Base-by-base conservation (phyloP, 495 filamentous ascomycete genomes). In the Podospora australis region DNA sequence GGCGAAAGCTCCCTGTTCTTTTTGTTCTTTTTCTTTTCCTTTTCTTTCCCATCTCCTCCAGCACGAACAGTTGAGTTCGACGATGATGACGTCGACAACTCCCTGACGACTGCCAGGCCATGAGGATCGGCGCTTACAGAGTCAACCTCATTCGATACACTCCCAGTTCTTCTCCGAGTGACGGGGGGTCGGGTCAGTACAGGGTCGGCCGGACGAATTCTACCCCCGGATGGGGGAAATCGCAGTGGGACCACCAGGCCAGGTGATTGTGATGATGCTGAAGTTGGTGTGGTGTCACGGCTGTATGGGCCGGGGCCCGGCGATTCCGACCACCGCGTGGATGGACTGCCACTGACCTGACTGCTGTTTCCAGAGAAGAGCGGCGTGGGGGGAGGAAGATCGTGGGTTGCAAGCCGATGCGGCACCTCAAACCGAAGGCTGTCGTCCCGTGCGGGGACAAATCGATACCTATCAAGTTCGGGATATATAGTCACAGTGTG, bases 211-310 rank as follows among this genome's bases (percentile, higher is more conserved):
- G 83, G 83, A 65, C 77, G 75, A 28, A 75, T 63, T 48, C 81
- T 78, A 24, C 78, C 58, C 26, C 72, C 54, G 25, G 54, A 43
- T 44, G 56, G 67, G 52, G 73, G 56, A 48, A 86, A 66, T 16
- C 87, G 79, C 25, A 82, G 69, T 21, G 75, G 71, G 34, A 64
- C 69, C 49, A 85, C 63, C 29, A 88, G 77, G 1, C 88, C 86
- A 9, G 92, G 90, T 28, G 92, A 98, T 62, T 92, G 86, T n/a
- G 92, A 96, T 6, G 90, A 95, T 59, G 90, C 79, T 6, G 92
- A 96, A n/a, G 90, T 96, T 1, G 92, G 90, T 2, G 92, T 96
- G 8, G 92, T 95, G 34, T 88, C 84, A 56, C 85, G 78, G 66
- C 91, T 95, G 68, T 94, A 97, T 47, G 75, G 69, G 26, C 77